Conservation (phyloP, 495 filamentous ascomycete genomes). For the Aspergillus taichungensis region DNA sequence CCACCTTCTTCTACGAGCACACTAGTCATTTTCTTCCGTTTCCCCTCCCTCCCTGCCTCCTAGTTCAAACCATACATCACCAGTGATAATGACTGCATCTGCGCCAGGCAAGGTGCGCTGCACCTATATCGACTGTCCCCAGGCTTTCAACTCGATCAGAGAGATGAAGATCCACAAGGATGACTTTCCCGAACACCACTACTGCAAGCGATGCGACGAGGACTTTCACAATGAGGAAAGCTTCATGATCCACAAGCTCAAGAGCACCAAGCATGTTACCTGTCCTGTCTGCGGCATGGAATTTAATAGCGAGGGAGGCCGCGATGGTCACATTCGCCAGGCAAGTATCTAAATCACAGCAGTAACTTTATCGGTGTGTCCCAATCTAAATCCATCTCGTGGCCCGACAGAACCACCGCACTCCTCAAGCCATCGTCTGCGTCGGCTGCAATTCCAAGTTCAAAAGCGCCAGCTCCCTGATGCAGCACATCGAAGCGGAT, state of each 20-base stretch:
- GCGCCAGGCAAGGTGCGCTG: constrained; percentile 35
- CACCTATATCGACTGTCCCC: constrained; percentile 51
- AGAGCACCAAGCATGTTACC: constrained; percentile 33
- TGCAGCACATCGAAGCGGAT: constrained; percentile 44
- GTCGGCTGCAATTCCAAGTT: constrained; percentile 35
- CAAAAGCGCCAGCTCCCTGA: constrained; percentile 30
- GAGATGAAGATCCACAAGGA: constrained; percentile 42
- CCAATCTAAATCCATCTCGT: not conserved
- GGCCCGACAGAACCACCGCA: constrained; percentile 27
- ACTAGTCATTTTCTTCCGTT: not conserved
- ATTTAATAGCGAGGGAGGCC: constrained; percentile 37
- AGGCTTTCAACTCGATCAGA: constrained; percentile 44
- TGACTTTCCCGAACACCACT: constrained; percentile 33
- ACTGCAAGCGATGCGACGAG: constrained; percentile 41
- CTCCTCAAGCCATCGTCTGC: constrained; percentile 37
- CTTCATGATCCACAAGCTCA: constrained; percentile 32
- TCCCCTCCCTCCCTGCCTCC: not conserved
- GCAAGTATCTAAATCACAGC: constrained; percentile 20
- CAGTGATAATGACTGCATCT: not conserved
- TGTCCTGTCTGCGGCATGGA: constrained; percentile 46
- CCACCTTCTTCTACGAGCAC: not conserved
- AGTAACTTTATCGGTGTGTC: not conserved
- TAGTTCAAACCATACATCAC: not conserved
- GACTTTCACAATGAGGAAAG: constrained; percentile 38
- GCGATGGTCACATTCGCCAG: constrained; percentile 34